A percentile compares a stretch with the other conserved stretches of the same genome.
phyloP scores from a whole-genome alignment of 768 basidiomycete species.

The Strobilomyces confusus region DNA sequence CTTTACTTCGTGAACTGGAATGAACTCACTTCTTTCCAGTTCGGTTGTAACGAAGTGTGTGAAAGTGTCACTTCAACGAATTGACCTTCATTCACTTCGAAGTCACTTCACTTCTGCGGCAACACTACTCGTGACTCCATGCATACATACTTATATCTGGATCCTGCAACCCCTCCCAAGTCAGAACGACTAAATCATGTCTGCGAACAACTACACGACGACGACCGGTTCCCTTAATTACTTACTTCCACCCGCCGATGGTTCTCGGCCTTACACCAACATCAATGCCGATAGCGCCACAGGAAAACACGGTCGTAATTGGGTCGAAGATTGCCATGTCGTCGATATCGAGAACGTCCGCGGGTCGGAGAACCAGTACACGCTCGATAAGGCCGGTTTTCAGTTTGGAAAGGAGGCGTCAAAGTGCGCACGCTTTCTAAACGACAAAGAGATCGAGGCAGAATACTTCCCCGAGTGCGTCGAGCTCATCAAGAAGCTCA shows the following conservation, averaged over 20 bases:
- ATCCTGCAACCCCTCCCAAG: conserved; percentile 15
- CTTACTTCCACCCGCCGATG: conserved; percentile 16
- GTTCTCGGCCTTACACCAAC: conserved; percentile 12
- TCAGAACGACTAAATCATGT: conserved; percentile 3
- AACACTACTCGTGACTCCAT: not conserved
- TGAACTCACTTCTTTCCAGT: no score
- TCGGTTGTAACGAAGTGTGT: no score
- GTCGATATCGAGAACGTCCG: conserved; percentile 32
- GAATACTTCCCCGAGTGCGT: conserved; percentile 40
- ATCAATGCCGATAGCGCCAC: conserved; percentile 18
- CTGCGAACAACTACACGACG: conserved; percentile 11
- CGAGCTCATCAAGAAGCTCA: conserved; percentile 36
- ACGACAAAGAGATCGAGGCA: conserved; percentile 33
- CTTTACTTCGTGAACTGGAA: no score
- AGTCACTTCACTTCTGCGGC: no score
- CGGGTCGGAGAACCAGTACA: conserved; percentile 30
- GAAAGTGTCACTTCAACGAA: no score
- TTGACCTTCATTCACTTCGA: no score
- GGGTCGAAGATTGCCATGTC: conserved; percentile 5
- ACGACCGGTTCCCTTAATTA: conserved; percentile 21
- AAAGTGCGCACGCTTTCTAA: conserved; percentile 30
- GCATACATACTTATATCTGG: conserved; percentile 27
- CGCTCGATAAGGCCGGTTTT: conserved; percentile 35
- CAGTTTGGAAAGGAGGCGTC: conserved; percentile 27
- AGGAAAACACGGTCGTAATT: conserved; percentile 19